Conservation (phyloP, 2,329 filamentous ascomycete genomes). For the Neoscytalidium dimidiatum region DNA sequence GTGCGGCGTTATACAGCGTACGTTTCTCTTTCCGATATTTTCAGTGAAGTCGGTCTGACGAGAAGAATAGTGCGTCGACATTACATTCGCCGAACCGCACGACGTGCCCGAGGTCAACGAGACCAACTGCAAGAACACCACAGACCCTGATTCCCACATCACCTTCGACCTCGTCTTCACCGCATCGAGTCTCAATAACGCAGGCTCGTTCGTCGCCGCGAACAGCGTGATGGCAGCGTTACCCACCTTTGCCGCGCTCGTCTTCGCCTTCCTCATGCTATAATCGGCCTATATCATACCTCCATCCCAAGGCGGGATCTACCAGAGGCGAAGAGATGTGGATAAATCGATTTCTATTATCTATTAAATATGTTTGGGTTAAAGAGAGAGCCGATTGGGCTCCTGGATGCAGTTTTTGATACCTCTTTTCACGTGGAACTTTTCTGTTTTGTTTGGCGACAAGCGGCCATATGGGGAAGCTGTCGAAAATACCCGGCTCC, state of each 20-base stretch:
- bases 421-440: constrained; percentile 3
- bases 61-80: constrained; percentile 84
- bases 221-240: background rate
- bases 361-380: background rate
- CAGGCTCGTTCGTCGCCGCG: background rate
- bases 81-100: constrained; percentile 80
- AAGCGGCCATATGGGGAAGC: background rate
- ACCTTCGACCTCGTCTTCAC: constrained; percentile 76
- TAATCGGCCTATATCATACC: background rate
- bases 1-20: constrained; percentile 80
- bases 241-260: background rate
- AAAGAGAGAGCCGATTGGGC: background rate
- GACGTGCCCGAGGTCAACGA: constrained; percentile 76
- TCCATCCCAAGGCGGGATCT: background rate
- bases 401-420: constrained; percentile 7
- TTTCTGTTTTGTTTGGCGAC: background rate
- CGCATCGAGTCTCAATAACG: constrained; percentile 30
- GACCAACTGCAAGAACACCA: constrained; percentile 87
- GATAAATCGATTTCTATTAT: background rate
- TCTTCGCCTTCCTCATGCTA: constrained; percentile 16
- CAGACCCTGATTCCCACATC: constrained; percentile 54
- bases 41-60: background rate
- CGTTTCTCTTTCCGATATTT: constrained; percentile 22
- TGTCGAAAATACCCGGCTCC: constrained; percentile 14
- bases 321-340: background rate